Evolutionary conservation across 2,329 filamentous ascomycete genomes (phyloP), one percentile per base, ranked within the genome.

Genomic region (Aspergillus sp.): DNA sequence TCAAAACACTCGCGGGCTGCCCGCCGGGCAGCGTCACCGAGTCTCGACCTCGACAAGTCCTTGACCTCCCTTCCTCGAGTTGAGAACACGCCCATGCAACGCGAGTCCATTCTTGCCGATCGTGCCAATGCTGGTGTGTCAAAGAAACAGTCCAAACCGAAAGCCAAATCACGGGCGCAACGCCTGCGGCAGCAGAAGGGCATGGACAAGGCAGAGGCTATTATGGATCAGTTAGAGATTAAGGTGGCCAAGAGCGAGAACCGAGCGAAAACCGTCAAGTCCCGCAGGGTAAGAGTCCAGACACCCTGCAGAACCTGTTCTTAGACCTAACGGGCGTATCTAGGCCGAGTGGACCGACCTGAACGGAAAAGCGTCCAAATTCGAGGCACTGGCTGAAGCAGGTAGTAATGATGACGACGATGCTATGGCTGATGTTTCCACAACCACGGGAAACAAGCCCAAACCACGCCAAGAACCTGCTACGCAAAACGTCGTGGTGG

Each of bases 1-100:
- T 82, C 82, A 2, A 63, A 78, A 15, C 82, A 83, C 67, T 86
- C 85, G 50, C 83, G 85, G 56, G 83, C 84, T 55, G 83, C 83
- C 39, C 80, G 83, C 62, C 79, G 85, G 64, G 83, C 79, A 60
- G 77, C 75, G 53, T 84, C 82, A 5, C 84, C 84, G 19, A 80
- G 81, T 53, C 71, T 82, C 61, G 71, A 82, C 60, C 67, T 81
- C 48, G 79, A 83, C 70, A 82, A 81, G 66, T 80, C 80, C 44
- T 66, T 83, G 51, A 77, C 68, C 56, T 69, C 75, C 44, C 66
- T 71, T 64, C 76, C 78, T 45, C 71, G 79, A 59, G 73, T 69
- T 15, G 75, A 74, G 54, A 67, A 76, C 51, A 67, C 75, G 46
- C 64, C 64, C 37, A 63, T 72, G 52, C 74, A 74, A 62, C 74